phyloP scores from a whole-genome alignment of 202 grass and related monocot species.

The Zizania palustris region DNA sequence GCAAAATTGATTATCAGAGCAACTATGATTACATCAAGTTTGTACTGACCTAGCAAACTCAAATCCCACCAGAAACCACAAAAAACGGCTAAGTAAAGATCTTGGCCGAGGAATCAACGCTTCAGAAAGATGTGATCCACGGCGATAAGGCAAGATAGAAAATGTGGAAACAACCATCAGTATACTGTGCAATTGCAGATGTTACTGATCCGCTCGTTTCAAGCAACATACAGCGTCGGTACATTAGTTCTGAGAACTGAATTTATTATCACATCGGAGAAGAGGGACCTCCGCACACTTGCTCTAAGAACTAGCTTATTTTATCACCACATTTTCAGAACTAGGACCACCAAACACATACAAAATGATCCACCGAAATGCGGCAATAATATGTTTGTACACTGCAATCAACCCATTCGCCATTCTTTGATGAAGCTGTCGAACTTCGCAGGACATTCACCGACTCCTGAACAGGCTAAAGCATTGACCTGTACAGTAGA shows the following conservation, averaged over 20 bases:
- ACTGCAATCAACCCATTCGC: constrained; percentile 31
- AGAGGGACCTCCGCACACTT: not conserved
- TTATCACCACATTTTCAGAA: not conserved
- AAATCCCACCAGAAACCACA: not conserved
- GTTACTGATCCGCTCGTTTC: not conserved
- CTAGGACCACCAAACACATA: not conserved
- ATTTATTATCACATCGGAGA: constrained; percentile 31
- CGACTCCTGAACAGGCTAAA: constrained; percentile 35
- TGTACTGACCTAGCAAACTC: no score
- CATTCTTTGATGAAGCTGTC: constrained; percentile 6
- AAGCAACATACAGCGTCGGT: constrained; percentile 5
- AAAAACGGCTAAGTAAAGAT: no score
- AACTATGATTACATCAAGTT: constrained; percentile 8
- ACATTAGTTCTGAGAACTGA: constrained; percentile 28
- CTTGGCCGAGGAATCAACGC: not conserved
- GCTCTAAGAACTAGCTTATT: not conserved
- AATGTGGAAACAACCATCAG: not conserved
- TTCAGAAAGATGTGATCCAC: not conserved
- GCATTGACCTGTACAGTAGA: constrained; percentile 37
- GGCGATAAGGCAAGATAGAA: not conserved
- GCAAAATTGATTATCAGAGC: constrained; percentile 10
- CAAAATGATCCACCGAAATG: constrained; percentile 11
- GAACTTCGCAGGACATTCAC: constrained; percentile 12
- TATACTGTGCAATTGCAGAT: not conserved
- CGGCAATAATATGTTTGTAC: constrained; percentile 40